phyloP scores from a whole-genome alignment of 495 filamentous ascomycete species.

The Bombardia bombarda region DNA sequence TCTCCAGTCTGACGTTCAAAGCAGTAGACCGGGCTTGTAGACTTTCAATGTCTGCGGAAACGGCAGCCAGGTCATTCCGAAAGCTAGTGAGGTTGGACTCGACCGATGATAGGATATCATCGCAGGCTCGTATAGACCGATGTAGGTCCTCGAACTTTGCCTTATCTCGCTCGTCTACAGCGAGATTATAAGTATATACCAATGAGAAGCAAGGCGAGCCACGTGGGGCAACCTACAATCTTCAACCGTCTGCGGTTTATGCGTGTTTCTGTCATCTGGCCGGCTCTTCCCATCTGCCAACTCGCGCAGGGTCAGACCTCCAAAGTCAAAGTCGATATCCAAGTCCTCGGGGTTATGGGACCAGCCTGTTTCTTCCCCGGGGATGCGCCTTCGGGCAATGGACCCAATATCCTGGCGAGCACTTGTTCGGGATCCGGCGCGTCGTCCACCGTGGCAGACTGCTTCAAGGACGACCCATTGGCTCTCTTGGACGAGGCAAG shows the following conservation, averaged over 20 bases:
- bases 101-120: constrained; percentile 88
- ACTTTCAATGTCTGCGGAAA: constrained; percentile 91
- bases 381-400: constrained; percentile 14
- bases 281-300: constrained; percentile 46
- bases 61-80: constrained; percentile 80
- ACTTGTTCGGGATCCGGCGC: constrained; percentile 66
- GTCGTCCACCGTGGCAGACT: constrained; percentile 44
- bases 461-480: constrained; percentile 60
- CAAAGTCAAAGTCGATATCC: constrained; percentile 65
- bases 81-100: constrained; percentile 88
- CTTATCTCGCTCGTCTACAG: constrained; percentile 73
- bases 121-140: constrained; percentile 78
- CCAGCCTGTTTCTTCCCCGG: constrained; percentile 5
- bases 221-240: constrained; percentile 53
- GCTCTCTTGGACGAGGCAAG: constrained; percentile 49
- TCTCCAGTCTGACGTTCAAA: constrained; percentile 81
- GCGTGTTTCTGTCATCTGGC: constrained; percentile 33
- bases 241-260: constrained; percentile 61
- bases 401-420: constrained; percentile 62
- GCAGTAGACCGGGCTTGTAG: constrained; percentile 78
- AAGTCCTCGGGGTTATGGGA: constrained; percentile 36
- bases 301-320: constrained; percentile 62
- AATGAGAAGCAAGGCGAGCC: constrained; percentile 15
- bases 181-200: constrained; percentile 21
- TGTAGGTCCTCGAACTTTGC: constrained; percentile 89